These are phyloP conservation scores for Cyclotella kingstonii DNA, from an alignment of 108 stramenopile species.

Conservation along the genomic window DNA sequence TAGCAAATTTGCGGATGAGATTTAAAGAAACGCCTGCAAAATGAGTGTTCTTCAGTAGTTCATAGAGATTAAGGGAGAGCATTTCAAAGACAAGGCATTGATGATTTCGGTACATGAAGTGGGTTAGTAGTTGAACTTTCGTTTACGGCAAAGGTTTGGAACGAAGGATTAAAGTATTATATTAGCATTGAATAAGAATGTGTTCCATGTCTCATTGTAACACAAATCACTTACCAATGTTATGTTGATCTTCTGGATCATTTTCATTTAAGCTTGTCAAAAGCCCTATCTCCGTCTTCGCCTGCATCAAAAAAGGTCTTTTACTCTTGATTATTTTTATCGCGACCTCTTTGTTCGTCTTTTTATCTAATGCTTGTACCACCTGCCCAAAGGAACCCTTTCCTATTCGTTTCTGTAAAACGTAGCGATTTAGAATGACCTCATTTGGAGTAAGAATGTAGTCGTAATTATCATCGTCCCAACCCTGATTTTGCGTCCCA, in stretches of 20 bases:
- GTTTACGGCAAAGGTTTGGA: no score
- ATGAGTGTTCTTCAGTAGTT: conserved; percentile 94
- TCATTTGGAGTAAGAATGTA: conserved; percentile 90
- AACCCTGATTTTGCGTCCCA: conserved; percentile 83
- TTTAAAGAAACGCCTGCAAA: conserved; percentile 95
- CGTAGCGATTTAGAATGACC: conserved; percentile 79
- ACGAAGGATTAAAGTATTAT: not conserved
- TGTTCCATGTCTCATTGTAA: not conserved
- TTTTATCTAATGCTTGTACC: conserved; percentile 79
- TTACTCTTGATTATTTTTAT: conserved; percentile 99
- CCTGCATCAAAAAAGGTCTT: conserved; percentile 94
- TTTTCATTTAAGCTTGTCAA: conserved; percentile 70
- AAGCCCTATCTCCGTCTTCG: conserved; percentile 94
- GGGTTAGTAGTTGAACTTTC: conserved; percentile 88
- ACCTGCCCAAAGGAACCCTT: conserved; percentile 98
- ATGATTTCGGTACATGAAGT: conserved; percentile 92
- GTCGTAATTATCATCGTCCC: conserved; percentile 97
- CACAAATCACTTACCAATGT: conserved; percentile 60
- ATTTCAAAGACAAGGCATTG: conserved; percentile 98
- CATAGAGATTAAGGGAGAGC: conserved; percentile 96
- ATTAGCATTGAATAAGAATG: not conserved
- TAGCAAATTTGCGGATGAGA: conserved; percentile 96
- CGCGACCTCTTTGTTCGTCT: conserved; percentile 81
- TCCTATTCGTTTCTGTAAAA: conserved; percentile 92
- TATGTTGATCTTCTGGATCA: conserved; percentile 82